phyloP scores from a whole-genome alignment of 2,329 filamentous ascomycete species.

The Fusarium miscanthi region DNA sequence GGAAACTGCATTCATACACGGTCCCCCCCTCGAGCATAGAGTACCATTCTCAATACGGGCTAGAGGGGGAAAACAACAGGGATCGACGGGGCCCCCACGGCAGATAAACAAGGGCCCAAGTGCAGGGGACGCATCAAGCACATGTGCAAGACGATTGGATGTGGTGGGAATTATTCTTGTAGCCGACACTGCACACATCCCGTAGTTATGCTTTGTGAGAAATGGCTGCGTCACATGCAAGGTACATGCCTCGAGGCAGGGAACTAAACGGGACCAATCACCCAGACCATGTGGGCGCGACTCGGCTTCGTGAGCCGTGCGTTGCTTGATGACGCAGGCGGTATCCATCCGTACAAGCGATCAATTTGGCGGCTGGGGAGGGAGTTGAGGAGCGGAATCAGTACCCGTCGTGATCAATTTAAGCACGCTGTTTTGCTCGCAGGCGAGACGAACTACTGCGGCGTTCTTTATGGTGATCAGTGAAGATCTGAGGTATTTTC shows the following conservation, averaged over 20 bases:
- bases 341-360: not conserved
- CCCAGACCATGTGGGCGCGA: slow-evolving; percentile 17
- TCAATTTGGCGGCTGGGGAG: not conserved
- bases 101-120: slow-evolving; percentile 15
- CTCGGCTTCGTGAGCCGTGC: not conserved
- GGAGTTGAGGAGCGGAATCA: not conserved
- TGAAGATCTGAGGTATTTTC: not conserved
- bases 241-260: not conserved
- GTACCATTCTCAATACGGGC: not conserved
- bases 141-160: slow-evolving; percentile 32
- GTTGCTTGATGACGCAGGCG: not conserved
- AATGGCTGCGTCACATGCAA: slow-evolving; percentile 19
- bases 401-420: not conserved
- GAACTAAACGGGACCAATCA: slow-evolving; percentile 18
- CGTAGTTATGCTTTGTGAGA: not conserved
- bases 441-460: not conserved
- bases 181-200: not conserved
- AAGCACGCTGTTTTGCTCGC: not conserved
- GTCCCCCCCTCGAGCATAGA: not conserved
- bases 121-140: slow-evolving; percentile 22
- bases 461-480: not conserved
- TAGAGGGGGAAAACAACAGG: not conserved
- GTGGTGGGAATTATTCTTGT: not conserved
- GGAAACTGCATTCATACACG: not conserved
- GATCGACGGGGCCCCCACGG: slow-evolving; percentile 2